Base-by-base conservation (phyloP, 2,329 filamentous ascomycete genomes). In the Microthyrium microscopicum region DNA sequence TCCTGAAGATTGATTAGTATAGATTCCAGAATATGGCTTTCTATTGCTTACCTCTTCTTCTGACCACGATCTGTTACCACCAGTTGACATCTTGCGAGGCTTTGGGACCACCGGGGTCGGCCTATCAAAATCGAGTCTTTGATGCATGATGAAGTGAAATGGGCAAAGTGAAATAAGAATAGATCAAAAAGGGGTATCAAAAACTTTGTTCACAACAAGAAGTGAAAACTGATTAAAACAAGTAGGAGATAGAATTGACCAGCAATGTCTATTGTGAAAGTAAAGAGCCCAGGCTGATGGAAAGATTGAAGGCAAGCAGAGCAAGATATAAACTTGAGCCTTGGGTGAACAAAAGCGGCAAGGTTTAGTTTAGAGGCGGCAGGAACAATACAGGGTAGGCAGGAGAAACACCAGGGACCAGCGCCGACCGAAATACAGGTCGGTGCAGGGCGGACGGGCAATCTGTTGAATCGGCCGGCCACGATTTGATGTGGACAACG, bases 11-110 rank as follows among this genome's bases (percentile, higher is more conserved):
- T n/a, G 20, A 24, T 34, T 16, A 24, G 33, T 22, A 20, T 20
- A 26, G 16, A 31, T 25, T 27, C 26, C 18, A 38, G 15, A 34
- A 35, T 27, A 29, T 31, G 32, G n/a, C 16, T 22, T 20, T 20
- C 13, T 29, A 17, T 32, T 34, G 48, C 65, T 46, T 63, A 83
- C 79, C 73, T 85, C 80, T 54, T 84, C 79, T 52, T 85, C 80
- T 41, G 78, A 84, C 80, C 80, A 87, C 37, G 79, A 79, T 53
- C 80, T 68, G 45, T 79, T 78, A 44, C 79, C 77, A 42, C 78
- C 77, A 32, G 76, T 78, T 39, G 77, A 67, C 40, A 67, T 58
- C 60, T 78, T 81, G 40, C 75, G 68, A 50, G 65, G 70, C 57
- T 80, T 78, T 38, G 61, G 58, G 49, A 75, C 60, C 35, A 70